phyloP scores from a whole-genome alignment of 108 stramenopile genomes.

The Skeletonema costatum region DNA sequence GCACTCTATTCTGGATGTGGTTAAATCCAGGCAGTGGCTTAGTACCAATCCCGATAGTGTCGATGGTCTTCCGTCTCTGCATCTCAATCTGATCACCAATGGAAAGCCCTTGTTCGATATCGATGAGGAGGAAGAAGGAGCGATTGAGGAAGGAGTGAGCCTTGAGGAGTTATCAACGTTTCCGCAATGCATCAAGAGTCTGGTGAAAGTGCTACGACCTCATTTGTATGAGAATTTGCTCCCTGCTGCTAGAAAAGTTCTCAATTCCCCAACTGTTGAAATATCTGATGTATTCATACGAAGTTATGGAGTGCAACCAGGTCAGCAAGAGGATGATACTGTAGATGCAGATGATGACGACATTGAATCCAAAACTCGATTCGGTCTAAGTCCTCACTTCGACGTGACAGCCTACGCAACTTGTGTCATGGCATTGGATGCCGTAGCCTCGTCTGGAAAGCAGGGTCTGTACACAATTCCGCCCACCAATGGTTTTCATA shows the following conservation, averaged over 20 bases:
- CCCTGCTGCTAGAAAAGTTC: constrained; percentile 36
- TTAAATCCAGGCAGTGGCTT: constrained; percentile 44
- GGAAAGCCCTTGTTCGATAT: constrained; percentile 52
- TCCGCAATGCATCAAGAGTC: constrained; percentile 30
- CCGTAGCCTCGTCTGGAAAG: constrained; percentile 57
- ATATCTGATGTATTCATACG: constrained; percentile 78
- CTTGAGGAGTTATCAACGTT: constrained; percentile 18
- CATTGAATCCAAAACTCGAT: constrained; percentile 27
- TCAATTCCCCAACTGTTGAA: constrained; percentile 36
- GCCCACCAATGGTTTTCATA: not conserved
- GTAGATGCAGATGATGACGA: not conserved
- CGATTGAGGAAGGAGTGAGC: not conserved
- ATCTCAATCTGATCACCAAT: constrained; percentile 67
- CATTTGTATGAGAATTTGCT: constrained; percentile 58
- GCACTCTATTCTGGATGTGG: constrained; percentile 5
- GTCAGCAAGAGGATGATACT: not conserved
- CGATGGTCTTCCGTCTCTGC: constrained; percentile 74
- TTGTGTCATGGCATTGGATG: constrained; percentile 70
- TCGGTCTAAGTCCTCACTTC: constrained; percentile 68
- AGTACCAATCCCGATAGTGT: constrained; percentile 79
- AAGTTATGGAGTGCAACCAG: constrained; percentile 52
- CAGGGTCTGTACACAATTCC: constrained; percentile 68
- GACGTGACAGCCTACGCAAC: constrained; percentile 72
- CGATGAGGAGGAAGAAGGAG: not conserved
- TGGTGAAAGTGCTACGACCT: constrained; percentile 52